Evolutionary conservation across 495 filamentous ascomycete genomes (phyloP), one percentile per base, ranked within the genome.

Genomic region (Penicillium mononematosum): DNA sequence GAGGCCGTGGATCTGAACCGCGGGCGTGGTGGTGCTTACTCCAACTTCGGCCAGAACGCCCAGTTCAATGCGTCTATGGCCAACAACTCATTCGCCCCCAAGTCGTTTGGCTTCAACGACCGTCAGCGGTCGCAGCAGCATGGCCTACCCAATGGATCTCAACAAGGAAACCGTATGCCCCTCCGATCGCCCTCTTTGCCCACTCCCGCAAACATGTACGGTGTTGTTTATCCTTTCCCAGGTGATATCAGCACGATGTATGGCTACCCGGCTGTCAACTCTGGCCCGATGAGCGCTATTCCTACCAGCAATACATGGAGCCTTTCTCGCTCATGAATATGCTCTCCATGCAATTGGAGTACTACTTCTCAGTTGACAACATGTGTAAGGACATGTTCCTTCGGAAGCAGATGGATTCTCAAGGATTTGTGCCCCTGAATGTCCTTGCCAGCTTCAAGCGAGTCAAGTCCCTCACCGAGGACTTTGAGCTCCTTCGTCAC

Each of bases 321-420:
- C 77, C 77, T 10, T 80, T 75, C 54, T 73, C 79, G 16, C 61
- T 88, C 16, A 75, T 87, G 52, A 62, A 60, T 47, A 80, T 84
- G 76, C 80, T 88, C 12, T 79, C 79, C 48, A 78, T 83, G 65
- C 92, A 97, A 71, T 74, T 97, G 73, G 66, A 69, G 63, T 98
- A 98, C 74, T 98, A 98, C 70, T 94, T 98, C 74, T 98, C 92
- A 0, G 81, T 96, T 9, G 91, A 98, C 61, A 98, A 98, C 69
- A 83, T 97, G 53, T 93, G 90, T 83, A 98, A 96, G 73, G 94
- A 98, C 64, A 81, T 87, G 62, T 98, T 85, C 72, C 81, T 98
- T 29, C 86, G 94, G 31, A 85, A 84, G 58, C 87, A 91, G 51
- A 97, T 98, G 95, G 93, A 98, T 66, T 88, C 85, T 3, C 87